Base-by-base conservation (phyloP, 176 grass and related monocot genomes). In the Oryza glaberrima region DNA sequence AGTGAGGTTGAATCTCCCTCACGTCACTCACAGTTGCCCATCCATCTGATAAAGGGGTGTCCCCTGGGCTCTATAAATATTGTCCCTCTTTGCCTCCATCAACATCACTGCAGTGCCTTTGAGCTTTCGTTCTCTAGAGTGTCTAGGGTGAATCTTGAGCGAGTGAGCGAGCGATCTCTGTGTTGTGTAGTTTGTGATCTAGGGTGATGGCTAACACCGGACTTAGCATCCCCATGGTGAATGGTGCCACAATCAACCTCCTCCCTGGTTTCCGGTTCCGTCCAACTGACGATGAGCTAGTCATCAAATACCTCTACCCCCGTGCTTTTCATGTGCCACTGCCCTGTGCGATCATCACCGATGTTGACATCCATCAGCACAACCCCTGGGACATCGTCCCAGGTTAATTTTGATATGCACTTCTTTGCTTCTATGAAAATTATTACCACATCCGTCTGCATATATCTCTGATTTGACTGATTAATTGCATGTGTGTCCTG, bases 331-430 rank as follows among this genome's bases (percentile, higher is more conserved):
- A 56, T 5, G 6, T 15, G 3, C 45, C 9, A 0, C n/a, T 84
- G 0, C 73, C 72, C 0, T 69, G 30, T 4, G 0, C 8, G 1
- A 1, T 32, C 14, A 30, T 84, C 10, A 0, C 23, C 6, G 81
- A 92, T 6, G 43, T 83, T 52, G 19, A 83, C 11, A 67, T 87
- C 22, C 45, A 86, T 6, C 66, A 34, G 4, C 65, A 70, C 51
- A 77, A 85, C 22, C 92, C 92, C 4, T 87, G 84, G 89, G 89
- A 91, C 43, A 69, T 94, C 12, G 4, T 70, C 19, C 75, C 52
- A 69, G 72, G 71, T 83, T 58, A 63, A 22, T 3, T 63, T 23
- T 58, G 54, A 20, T 58, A 7, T n/a, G 3, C 19, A 58, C 58
- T 63, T 7, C 20, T n/a, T 23, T 22, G 20, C 58, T 23, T 13